Conservation (phyloP, 208 protist genomes). For the Naegleria lovaniensis region DNA sequence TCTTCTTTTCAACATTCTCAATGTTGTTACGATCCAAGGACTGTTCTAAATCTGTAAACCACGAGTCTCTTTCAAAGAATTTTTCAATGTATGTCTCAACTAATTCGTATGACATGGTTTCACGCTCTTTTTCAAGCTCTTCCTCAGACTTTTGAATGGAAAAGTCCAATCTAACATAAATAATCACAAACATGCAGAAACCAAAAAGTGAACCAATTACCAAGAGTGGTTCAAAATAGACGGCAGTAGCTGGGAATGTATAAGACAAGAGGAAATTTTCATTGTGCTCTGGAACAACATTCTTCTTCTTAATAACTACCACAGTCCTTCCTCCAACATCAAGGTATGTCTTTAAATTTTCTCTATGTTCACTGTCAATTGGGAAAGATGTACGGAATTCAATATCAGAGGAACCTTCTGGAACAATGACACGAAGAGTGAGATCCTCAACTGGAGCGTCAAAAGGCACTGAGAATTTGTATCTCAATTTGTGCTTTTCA, state of each 20-base stretch:
- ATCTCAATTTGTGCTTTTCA: slow-evolving; percentile 25
- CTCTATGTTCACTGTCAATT: background rate
- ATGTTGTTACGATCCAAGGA: background rate
- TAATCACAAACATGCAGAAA: background rate
- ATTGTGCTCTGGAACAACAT: background rate
- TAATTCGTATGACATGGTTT: background rate
- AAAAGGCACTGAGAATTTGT: slow-evolving; percentile 21
- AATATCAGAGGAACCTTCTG: slow-evolving; percentile 31
- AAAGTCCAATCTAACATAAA: background rate
- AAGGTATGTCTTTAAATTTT: slow-evolving; percentile 5
- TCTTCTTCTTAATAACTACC: background rate
- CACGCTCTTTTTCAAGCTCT: background rate
- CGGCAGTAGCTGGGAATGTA: background rate
- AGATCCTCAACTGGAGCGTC: slow-evolving; percentile 35
- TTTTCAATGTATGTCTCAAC: background rate
- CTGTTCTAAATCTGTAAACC: background rate
- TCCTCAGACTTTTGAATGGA: background rate
- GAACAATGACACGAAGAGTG: slow-evolving; percentile 31
- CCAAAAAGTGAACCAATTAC: background rate
- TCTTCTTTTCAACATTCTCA: background rate
- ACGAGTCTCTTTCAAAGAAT: background rate
- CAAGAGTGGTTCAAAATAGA: slow-evolving; percentile 12
- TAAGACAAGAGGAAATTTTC: background rate
- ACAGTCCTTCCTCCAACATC: slow-evolving; percentile 13
- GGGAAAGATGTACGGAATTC: background rate